phyloP scores from a whole-genome alignment of 805 yeast genomes.

The Saturnispora dispora region DNA sequence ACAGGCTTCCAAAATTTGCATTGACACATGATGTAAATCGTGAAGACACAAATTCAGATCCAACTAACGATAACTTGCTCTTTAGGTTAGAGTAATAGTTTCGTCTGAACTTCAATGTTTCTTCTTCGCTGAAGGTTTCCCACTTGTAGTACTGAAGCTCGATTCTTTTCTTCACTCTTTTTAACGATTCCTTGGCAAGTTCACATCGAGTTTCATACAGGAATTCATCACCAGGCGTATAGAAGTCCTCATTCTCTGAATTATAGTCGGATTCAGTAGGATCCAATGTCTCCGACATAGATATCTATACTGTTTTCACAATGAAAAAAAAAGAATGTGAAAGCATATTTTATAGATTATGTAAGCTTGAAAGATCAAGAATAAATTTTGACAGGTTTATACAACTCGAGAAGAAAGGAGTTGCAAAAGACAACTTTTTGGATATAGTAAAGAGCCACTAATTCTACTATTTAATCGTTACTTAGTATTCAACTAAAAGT shows the following conservation, averaged over 20 bases:
- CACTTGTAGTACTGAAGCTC: constrained; percentile 25
- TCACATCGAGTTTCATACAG: constrained; percentile 42
- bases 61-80: constrained; percentile 36
- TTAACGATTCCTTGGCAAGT: constrained; percentile 46
- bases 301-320: neutral
- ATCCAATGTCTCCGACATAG: neutral
- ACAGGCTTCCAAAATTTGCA: constrained; percentile 37
- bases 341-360: neutral
- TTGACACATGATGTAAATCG: constrained; percentile 60
- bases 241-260: constrained; percentile 65
- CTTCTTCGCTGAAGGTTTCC: constrained; percentile 23
- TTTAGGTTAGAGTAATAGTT: constrained; percentile 18
- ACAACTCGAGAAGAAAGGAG: neutral
- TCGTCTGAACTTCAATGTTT: constrained; percentile 14
- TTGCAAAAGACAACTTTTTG: neutral
- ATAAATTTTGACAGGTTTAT: neutral
- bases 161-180: constrained; percentile 36
- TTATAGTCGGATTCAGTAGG: neutral
- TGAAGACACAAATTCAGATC: constrained; percentile 61
- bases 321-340: neutral
- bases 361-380: neutral
- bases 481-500: too few relatives aligned
- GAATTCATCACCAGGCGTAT: constrained; percentile 63
- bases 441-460: too few relatives aligned
- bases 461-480: too few relatives aligned